Conservation (phyloP, 2,329 filamentous ascomycete species). For the Akanthomyces muscarius region DNA sequence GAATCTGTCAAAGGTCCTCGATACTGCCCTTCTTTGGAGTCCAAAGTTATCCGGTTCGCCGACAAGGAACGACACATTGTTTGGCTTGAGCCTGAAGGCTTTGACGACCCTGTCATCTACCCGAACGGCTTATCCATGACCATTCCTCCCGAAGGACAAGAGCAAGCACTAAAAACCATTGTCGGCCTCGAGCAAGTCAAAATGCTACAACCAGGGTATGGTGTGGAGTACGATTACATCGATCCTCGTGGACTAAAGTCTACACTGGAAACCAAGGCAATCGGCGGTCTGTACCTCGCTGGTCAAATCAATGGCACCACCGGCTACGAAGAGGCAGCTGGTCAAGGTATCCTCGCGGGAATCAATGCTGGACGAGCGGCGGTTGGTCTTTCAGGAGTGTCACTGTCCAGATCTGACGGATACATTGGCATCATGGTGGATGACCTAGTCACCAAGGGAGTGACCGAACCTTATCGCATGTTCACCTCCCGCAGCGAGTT, state of each 20-base stretch:
- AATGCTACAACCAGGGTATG: slow-evolving; percentile 94
- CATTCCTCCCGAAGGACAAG: slow-evolving; percentile 81
- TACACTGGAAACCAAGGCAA: slow-evolving; percentile 92
- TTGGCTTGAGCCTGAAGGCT: slow-evolving; percentile 96
- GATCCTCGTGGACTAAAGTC: slow-evolving; percentile 83
- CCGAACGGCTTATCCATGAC: slow-evolving; percentile 98
- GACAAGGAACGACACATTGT: slow-evolving; percentile 81
- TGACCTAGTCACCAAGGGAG: slow-evolving; percentile 93
- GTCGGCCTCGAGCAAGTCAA: slow-evolving; percentile 80
- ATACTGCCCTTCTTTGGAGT: slow-evolving; percentile 93
- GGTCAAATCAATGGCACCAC: slow-evolving; percentile 98
- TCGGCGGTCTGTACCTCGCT: slow-evolving; percentile 82
- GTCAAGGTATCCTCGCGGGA: slow-evolving; percentile 86
- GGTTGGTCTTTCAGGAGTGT: slow-evolving; percentile 59
- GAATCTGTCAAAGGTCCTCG: slow-evolving; percentile 91
- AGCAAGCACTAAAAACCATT: slow-evolving; percentile 79
- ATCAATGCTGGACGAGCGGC: slow-evolving; percentile 89
- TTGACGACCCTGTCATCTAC: slow-evolving; percentile 84
- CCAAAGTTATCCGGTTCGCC: slow-evolving; percentile 84
- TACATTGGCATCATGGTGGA: slow-evolving; percentile 99
- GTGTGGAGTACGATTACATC: slow-evolving; percentile 98
- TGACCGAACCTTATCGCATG: slow-evolving; percentile 96
- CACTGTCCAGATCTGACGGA: slow-evolving; percentile 75
- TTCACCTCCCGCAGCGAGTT: slow-evolving; percentile 96
- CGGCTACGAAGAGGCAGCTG: slow-evolving; percentile 95